These are phyloP conservation scores for Solanum piurae DNA, from an alignment of 257 asterid species.

Conservation along the genomic window DNA sequence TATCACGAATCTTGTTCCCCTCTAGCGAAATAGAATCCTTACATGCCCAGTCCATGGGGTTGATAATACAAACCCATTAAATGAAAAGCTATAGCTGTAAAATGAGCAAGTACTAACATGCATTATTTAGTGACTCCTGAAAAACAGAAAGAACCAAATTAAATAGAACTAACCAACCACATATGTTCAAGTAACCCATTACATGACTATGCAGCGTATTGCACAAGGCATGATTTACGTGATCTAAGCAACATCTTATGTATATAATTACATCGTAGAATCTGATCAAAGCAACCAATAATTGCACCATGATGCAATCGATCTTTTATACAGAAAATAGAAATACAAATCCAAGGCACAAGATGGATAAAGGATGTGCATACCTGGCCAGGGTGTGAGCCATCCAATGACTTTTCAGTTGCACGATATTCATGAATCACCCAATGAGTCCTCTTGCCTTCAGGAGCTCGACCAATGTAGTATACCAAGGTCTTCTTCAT, in stretches of 20 bases:
- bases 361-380: not conserved
- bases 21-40: not conserved
- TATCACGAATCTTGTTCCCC: not conserved
- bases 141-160: not conserved
- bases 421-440: conserved; percentile 98
- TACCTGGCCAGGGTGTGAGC: conserved; percentile 96
- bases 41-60: not conserved
- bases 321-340: not conserved
- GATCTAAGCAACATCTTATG: not conserved
- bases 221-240: not conserved
- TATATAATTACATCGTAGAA: not conserved
- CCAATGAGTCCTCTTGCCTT: conserved; percentile 91
- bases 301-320: not conserved
- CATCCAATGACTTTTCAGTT: conserved; percentile 70
- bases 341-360: not conserved
- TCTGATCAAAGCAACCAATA: not conserved
- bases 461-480: conserved; percentile 90
- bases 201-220: not conserved
- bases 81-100: not conserved
- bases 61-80: not conserved
- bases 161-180: not conserved
- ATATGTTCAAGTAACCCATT: not conserved
- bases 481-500: conserved; percentile 90
- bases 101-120: not conserved
- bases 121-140: not conserved